Evolutionary conservation across 2,329 filamentous ascomycete species (phyloP).

Genomic region (Pseudogymnoascus sp.): DNA sequence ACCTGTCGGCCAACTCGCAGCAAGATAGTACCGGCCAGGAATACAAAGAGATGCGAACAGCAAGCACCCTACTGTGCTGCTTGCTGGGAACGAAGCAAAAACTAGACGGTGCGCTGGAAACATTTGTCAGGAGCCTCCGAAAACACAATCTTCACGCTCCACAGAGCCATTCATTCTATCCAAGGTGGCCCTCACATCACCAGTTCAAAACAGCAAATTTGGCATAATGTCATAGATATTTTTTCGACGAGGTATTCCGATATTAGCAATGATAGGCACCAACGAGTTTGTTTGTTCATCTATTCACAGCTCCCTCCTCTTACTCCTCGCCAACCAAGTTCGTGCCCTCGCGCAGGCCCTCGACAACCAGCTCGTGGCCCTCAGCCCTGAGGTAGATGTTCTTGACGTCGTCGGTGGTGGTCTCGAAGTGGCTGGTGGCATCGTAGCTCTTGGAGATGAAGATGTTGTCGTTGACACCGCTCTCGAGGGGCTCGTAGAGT

Average conservation of each 20-base stretch:
- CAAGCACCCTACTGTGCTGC: background rate
- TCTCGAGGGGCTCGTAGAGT: slow-evolving; percentile 81
- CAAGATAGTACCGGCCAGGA: background rate
- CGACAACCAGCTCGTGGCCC: slow-evolving; percentile 79
- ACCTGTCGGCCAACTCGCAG: background rate
- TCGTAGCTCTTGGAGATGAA: slow-evolving; percentile 99
- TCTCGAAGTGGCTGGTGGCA: slow-evolving; percentile 96
- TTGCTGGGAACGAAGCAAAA: background rate
- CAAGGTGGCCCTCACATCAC: background rate
- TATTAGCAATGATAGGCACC: slow-evolving; percentile 5
- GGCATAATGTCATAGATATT: slow-evolving; percentile 6
- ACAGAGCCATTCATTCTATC: background rate
- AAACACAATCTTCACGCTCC: background rate
- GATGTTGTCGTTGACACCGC: slow-evolving; percentile 79
- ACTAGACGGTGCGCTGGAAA: background rate
- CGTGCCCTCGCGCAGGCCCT: slow-evolving; percentile 74
- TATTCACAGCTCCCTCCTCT: slow-evolving; percentile 8
- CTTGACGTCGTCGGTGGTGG: slow-evolving; percentile 79
- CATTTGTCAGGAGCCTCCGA: background rate
- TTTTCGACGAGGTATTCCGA: slow-evolving; percentile 8
- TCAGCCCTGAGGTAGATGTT: slow-evolving; percentile 82
- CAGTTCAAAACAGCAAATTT: background rate
- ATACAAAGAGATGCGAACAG: background rate
- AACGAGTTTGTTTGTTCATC: slow-evolving; percentile 10
- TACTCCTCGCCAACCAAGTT: slow-evolving; percentile 63